Evolutionary conservation across 208 protist species (phyloP), one percentile per base, ranked within the genome.

Genomic region (Tritrichomonas foetus): DNA sequence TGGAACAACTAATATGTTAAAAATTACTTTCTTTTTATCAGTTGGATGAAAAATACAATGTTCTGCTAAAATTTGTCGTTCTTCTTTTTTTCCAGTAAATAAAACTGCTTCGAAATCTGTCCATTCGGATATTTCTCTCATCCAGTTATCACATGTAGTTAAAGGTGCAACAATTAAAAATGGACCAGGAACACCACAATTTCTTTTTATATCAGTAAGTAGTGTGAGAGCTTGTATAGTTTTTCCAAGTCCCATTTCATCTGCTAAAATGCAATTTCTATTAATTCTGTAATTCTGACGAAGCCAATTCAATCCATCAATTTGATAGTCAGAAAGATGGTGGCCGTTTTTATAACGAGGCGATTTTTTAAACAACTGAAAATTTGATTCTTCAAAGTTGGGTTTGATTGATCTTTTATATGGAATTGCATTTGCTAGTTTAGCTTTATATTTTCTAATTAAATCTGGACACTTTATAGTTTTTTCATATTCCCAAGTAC

Each of bases 191-290:
- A 69, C n/a, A 33, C 25, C n/a, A 30, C 27, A n/a, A 5, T 69
- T 69, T 69, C n/a, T 16, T 5, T 97, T 94, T 47, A 99, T 95
- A 0, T 96, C 96, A n/a, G 16, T 97, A 22, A 99, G 93, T 94
- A 99, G 97, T 13, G 97, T 95, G 0, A 97, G 96, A 27, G 98
- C 95, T 57, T 94, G 93, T 22, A 99, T 96, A 27, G 98, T 99
- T 95, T 99, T 99, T 20, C 97, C 97, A 27, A 97, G 92, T 0
- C 97, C 97, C 96, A 95, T 96, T 61, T 95, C 95, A 66, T 96
- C 95, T 49, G 94, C 95, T 25, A 96, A 27, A 72, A 96, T 94
- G 41, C 94, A 93, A 64, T 97, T 97, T 41, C 16, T 84, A n/a
- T 84, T 47, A 27, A 25, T n/a, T 20, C 11, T 11, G 3, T 47